A percentile compares a stretch with the other conserved stretches of the same genome.
phyloP scores from a whole-genome alignment of 1,284 basidiomycete species.

The Pseudozyma flocculosa region DNA sequence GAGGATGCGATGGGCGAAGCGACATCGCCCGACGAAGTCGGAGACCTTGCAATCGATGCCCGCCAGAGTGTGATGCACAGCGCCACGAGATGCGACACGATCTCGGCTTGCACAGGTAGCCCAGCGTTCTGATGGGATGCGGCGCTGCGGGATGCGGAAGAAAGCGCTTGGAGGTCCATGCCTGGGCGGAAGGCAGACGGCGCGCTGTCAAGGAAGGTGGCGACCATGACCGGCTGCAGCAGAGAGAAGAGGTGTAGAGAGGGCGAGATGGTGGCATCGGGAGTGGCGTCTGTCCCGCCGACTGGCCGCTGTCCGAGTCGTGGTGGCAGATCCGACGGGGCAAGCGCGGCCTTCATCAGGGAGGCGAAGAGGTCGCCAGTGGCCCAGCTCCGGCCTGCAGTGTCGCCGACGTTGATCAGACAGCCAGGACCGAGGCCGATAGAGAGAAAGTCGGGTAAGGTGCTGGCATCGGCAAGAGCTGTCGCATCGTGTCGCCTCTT shows the following conservation, averaged over 20 bases:
- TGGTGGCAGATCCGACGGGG: too few relatives aligned
- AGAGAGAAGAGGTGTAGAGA: constrained; percentile 22
- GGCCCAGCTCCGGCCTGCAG: constrained; percentile 4
- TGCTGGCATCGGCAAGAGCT: background rate
- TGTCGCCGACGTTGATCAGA: constrained; percentile 17
- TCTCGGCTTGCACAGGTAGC: constrained; percentile 18
- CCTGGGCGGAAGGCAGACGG: constrained; percentile 37
- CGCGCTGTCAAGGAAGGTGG: constrained; percentile 35
- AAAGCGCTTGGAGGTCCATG: constrained; percentile 17
- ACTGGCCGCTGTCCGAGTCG: too few relatives aligned
- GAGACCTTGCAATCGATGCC: constrained; percentile 2
- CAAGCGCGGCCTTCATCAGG: constrained; percentile 8
- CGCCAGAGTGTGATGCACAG: constrained; percentile 31
- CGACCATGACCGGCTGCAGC: constrained; percentile 14
- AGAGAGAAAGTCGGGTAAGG: background rate
- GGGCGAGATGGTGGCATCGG: constrained; percentile 5
- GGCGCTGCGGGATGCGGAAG: constrained; percentile 1
- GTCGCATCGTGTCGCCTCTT: background rate
- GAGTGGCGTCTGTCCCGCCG: background rate
- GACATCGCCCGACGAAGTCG: constrained; percentile 3
- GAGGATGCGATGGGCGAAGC: constrained; percentile 2
- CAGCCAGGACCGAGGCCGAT: background rate
- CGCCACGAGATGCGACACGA: constrained; percentile 22
- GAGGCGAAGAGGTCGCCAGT: constrained; percentile 10
- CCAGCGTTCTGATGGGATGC: constrained; percentile 9